These are phyloP conservation scores for Scheffersomyces cryptocercus DNA, from an alignment of 1,139 yeast genomes.

Conservation along the genomic window DNA sequence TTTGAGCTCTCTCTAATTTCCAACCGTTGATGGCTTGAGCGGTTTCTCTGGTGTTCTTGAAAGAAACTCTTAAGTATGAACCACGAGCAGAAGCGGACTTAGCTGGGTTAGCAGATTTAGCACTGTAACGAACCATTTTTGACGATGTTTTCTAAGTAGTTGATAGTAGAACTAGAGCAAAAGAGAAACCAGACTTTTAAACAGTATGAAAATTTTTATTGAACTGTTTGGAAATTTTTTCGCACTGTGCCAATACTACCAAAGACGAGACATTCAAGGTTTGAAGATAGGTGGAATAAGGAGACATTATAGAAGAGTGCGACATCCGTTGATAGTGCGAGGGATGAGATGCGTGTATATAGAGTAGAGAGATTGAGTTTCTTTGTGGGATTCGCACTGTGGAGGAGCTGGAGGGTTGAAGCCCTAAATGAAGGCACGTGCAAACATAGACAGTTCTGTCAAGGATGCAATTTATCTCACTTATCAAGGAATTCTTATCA, in stretches of 20 bases:
- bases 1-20: slow-evolving; percentile 95
- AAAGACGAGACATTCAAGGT: too few relatives aligned
- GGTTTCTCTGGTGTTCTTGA: slow-evolving; percentile 99
- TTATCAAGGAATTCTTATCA: too few relatives aligned
- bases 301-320: too few relatives aligned
- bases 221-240: neutral
- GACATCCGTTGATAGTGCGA: too few relatives aligned
- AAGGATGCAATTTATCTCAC: neutral
- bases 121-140: slow-evolving; percentile 84
- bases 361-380: too few relatives aligned
- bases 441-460: neutral
- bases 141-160: slow-evolving; percentile 7
- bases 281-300: too few relatives aligned
- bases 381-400: too few relatives aligned
- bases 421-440: slow-evolving; percentile 9
- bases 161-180: neutral
- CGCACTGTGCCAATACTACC: neutral
- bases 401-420: slow-evolving; percentile 4
- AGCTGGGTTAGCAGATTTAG: slow-evolving; percentile 98
- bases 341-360: too few relatives aligned
- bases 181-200: neutral
- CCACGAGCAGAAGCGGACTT: slow-evolving; percentile 99
- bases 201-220: slow-evolving; percentile 1
- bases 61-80: slow-evolving; percentile 98
- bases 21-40: slow-evolving; percentile 98